Conservation (phyloP, 306 rosid genomes). For the Lablab purpureus region DNA sequence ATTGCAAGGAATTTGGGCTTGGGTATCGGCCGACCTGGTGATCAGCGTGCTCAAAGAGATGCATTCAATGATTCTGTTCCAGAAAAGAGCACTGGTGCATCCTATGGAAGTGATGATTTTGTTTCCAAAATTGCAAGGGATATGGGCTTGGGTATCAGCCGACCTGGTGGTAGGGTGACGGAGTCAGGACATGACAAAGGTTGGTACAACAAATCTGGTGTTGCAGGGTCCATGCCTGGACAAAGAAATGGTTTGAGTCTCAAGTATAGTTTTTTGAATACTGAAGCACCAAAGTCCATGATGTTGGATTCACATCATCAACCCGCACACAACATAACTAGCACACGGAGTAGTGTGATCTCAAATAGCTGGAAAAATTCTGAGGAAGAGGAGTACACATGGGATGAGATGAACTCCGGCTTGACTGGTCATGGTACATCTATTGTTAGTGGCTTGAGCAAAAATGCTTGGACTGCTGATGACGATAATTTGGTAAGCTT, state of each 20-base stretch:
- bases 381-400: slow-evolving; percentile 89
- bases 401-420: slow-evolving; percentile 80
- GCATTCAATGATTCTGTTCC: slow-evolving; percentile 56
- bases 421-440: slow-evolving; percentile 53
- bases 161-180: slow-evolving; percentile 51
- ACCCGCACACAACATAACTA: slow-evolving; percentile 54
- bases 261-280: slow-evolving; percentile 60
- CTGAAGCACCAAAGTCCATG: slow-evolving; percentile 50
- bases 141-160: slow-evolving; percentile 53
- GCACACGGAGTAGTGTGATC: slow-evolving; percentile 49
- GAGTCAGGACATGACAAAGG: slow-evolving; percentile 5
- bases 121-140: slow-evolving; percentile 63
- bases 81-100: slow-evolving; percentile 58
- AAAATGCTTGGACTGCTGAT: slow-evolving; percentile 65
- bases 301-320: slow-evolving; percentile 50
- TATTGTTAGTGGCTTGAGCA: slow-evolving; percentile 47
- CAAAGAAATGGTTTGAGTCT: slow-evolving; percentile 73
- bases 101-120: slow-evolving; percentile 67
- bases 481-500: slow-evolving; percentile 80
- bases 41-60: slow-evolving; percentile 59
- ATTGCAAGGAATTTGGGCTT: slow-evolving; percentile 59
- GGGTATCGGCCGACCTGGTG: slow-evolving; percentile 54
- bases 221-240: slow-evolving; percentile 59
- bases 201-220: slow-evolving; percentile 13
- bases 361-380: slow-evolving; percentile 88